Percentiles rank a stretch among this genome's conserved stretches.
Conservation (phyloP, 1,284 basidiomycete genomes). For the Somion occarium region DNA sequence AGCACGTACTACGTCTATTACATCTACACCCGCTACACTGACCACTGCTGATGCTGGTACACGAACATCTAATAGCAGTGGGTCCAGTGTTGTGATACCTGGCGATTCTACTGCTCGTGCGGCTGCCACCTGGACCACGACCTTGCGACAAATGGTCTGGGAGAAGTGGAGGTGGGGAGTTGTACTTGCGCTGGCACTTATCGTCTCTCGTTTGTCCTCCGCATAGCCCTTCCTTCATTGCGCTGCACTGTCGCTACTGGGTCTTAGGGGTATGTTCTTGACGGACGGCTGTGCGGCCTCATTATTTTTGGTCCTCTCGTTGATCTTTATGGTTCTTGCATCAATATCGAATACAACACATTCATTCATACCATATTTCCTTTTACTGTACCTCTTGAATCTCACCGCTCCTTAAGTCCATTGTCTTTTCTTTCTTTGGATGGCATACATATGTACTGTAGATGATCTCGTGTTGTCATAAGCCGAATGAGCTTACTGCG, state of each 20-base stretch:
- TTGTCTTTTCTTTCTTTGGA: background rate
- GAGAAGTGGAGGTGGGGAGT: slow-evolving; percentile 83
- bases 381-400: background rate
- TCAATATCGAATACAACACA: background rate
- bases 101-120: background rate
- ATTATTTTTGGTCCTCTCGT: background rate
- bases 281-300: background rate
- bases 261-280: background rate
- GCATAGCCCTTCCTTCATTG: background rate
- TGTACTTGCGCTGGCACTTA: slow-evolving; percentile 66
- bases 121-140: slow-evolving; percentile 39
- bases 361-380: background rate
- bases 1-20: background rate
- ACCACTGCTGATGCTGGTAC: background rate
- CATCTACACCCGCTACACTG: slow-evolving; percentile 7
- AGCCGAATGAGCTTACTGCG: too few species aligned
- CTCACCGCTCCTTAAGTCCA: background rate
- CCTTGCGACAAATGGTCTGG: slow-evolving; percentile 66
- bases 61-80: slow-evolving; percentile 1
- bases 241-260: too few species aligned
- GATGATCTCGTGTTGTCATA: too few species aligned
- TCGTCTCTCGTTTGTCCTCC: slow-evolving; percentile 61
- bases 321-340: background rate
- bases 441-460: background rate
- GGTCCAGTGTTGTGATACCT: background rate